These are phyloP conservation scores for Myriangium duriaei DNA, from an alignment of 2,329 filamentous ascomycete species.

Conservation along the genomic window DNA sequence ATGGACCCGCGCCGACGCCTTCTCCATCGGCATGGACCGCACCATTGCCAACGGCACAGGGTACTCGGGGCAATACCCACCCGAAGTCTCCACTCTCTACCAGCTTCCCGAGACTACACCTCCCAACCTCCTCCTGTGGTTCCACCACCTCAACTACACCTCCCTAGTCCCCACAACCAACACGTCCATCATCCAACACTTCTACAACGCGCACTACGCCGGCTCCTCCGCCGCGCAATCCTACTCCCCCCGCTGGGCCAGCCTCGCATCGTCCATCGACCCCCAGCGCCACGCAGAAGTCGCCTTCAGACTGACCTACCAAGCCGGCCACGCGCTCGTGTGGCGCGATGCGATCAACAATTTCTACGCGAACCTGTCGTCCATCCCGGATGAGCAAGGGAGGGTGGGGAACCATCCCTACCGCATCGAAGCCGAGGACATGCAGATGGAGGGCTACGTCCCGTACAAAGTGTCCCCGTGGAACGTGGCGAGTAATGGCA, in stretches of 20 bases:
- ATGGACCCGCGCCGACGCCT: constrained; percentile 53
- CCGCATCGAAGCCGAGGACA: constrained; percentile 57
- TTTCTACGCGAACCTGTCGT: constrained; percentile 50
- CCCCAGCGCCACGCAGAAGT: constrained; percentile 46
- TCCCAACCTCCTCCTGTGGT: constrained; percentile 58
- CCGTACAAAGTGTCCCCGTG: constrained; percentile 43
- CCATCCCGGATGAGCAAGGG: constrained; percentile 43
- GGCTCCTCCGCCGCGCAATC: constrained; percentile 49
- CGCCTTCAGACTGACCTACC: constrained; percentile 47
- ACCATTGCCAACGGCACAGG: constrained; percentile 56
- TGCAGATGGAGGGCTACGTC: constrained; percentile 48
- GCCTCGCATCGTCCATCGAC: constrained; percentile 46
- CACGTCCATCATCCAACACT: constrained; percentile 56
- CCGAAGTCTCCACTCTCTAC: constrained; percentile 44
- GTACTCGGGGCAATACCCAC: constrained; percentile 52
- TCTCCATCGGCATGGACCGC: constrained; percentile 57
- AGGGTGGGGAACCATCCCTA: constrained; percentile 51
- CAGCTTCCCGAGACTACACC: constrained; percentile 52
- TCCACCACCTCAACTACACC: constrained; percentile 60
- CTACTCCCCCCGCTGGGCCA: constrained; percentile 44
- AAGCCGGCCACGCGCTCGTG: constrained; percentile 56
- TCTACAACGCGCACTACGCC: constrained; percentile 51
- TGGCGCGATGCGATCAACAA: constrained; percentile 57
- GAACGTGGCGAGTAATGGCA: constrained; percentile 45
- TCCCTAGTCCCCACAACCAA: constrained; percentile 49